These are phyloP conservation scores for Colletotrichum sp. DNA, from an alignment of 2,329 filamentous ascomycete genomes.

Conservation along the genomic window DNA sequence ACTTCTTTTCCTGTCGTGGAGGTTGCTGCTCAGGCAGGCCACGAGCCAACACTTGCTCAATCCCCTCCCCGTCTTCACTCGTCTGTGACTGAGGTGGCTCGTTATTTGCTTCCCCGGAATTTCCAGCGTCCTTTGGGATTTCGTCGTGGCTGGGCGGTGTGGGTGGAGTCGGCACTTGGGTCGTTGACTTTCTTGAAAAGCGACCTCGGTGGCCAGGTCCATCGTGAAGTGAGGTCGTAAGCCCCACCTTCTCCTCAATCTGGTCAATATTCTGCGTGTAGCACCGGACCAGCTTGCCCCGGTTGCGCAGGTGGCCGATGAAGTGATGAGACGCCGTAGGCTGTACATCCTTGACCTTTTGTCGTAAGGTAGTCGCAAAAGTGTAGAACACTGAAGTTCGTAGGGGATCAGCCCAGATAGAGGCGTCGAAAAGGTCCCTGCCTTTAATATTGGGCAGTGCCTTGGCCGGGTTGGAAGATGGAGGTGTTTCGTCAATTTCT, in stretches of 20 bases:
- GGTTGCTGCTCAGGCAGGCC: neutral
- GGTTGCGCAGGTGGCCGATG: constrained; percentile 69
- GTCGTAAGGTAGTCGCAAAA: constrained; percentile 71
- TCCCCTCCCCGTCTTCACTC: neutral
- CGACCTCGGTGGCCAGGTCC: constrained; percentile 67
- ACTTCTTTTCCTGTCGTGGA: neutral
- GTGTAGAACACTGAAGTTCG: constrained; percentile 76
- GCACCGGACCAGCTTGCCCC: constrained; percentile 71
- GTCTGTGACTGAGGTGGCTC: neutral
- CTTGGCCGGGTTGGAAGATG: constrained; percentile 39
- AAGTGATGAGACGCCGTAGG: constrained; percentile 73
- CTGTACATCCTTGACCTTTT: constrained; percentile 66
- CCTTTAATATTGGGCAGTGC: constrained; percentile 69
- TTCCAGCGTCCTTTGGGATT: neutral
- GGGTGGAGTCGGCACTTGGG: constrained; percentile 24
- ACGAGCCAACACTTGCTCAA: neutral
- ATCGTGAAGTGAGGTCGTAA: constrained; percentile 65
- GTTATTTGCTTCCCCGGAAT: neutral
- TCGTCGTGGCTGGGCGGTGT: neutral
- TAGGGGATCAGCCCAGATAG: constrained; percentile 71
- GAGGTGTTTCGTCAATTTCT: constrained; percentile 49
- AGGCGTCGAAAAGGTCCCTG: constrained; percentile 73
- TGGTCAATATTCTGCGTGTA: constrained; percentile 81
- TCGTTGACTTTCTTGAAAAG: constrained; percentile 57
- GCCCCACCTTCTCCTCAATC: constrained; percentile 73